Evolutionary conservation across 805 yeast species (phyloP).

Genomic region (Myxozyma vanderwaltii): DNA sequence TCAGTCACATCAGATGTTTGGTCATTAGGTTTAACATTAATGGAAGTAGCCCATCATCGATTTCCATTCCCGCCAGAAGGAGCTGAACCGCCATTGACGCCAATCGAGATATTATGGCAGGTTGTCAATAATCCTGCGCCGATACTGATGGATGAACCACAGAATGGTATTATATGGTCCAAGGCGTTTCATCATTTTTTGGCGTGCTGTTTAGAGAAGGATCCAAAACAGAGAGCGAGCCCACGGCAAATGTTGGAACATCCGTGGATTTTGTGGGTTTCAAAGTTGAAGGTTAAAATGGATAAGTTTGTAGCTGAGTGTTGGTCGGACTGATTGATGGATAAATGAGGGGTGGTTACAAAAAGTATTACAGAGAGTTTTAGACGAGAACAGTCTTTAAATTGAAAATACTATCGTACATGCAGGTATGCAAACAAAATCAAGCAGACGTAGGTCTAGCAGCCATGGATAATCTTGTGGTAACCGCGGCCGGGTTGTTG

Average conservation of each 20-base stretch:
- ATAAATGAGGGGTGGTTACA: too few species aligned
- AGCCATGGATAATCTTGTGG: slow-evolving; percentile 30
- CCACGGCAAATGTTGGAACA: slow-evolving; percentile 92
- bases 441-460: slow-evolving; percentile 16
- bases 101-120: slow-evolving; percentile 80
- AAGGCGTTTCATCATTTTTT: slow-evolving; percentile 80
- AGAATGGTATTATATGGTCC: slow-evolving; percentile 76
- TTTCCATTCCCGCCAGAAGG: slow-evolving; percentile 73
- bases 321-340: slow-evolving; percentile 27
- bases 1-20: slow-evolving; percentile 95
- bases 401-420: background rate
- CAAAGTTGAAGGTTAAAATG: slow-evolving; percentile 75
- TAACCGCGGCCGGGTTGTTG: slow-evolving; percentile 15
- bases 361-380: too few species aligned
- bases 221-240: slow-evolving; percentile 77
- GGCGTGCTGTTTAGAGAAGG: slow-evolving; percentile 76
- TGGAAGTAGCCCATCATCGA: slow-evolving; percentile 90
- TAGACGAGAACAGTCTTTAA: too few species aligned
- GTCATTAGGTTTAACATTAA: slow-evolving; percentile 88
- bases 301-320: slow-evolving; percentile 74
- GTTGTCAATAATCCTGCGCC: slow-evolving; percentile 81
- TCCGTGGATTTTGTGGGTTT: slow-evolving; percentile 80
- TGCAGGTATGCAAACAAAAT: too few species aligned
- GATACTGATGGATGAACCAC: slow-evolving; percentile 72
- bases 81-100: slow-evolving; percentile 64